A percentile compares a stretch with the other conserved stretches of the same genome.
These are phyloP conservation scores for Candida sp. DNA, from an alignment of 1,139 yeast genomes.

Conservation along the genomic window DNA sequence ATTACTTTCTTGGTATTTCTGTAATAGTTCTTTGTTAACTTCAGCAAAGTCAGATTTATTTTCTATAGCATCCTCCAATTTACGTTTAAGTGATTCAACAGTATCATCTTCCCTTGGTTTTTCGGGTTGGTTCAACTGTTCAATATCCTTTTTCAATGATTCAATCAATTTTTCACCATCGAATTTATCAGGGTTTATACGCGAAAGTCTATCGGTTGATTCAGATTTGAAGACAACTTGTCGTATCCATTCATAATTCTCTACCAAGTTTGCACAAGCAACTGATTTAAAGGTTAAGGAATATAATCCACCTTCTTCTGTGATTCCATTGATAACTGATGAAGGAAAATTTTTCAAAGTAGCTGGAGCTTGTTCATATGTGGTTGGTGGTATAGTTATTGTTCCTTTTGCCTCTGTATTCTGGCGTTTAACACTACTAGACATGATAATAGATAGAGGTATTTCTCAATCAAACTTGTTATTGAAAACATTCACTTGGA, in stretches of 20 bases:
- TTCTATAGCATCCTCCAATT: slow-evolving; percentile 16
- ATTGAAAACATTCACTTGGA: too few relatives aligned
- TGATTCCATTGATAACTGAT: slow-evolving; percentile 41
- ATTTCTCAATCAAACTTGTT: too few relatives aligned
- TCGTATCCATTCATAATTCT: slow-evolving; percentile 32
- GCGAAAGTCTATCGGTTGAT: slow-evolving; percentile 12
- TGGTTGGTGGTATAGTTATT: slow-evolving; percentile 19
- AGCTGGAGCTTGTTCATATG: slow-evolving; percentile 31
- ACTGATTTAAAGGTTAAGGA: slow-evolving; percentile 43
- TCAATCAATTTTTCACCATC: slow-evolving; percentile 14
- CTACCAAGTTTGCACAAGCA: slow-evolving; percentile 35
- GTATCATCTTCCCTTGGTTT: not conserved
- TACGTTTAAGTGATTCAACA: slow-evolving; percentile 6
- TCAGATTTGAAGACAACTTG: slow-evolving; percentile 11
- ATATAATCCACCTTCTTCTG: slow-evolving; percentile 42
- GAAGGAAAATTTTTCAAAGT: slow-evolving; percentile 35
- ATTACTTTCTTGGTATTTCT: slow-evolving; percentile 12
- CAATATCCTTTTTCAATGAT: slow-evolving; percentile 18
- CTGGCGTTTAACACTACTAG: not conserved
- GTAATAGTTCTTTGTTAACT: slow-evolving; percentile 14
- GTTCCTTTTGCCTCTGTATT: not conserved
- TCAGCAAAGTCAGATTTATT: slow-evolving; percentile 10
- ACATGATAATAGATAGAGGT: not conserved
- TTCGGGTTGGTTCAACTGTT: slow-evolving; percentile 2
- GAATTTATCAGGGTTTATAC: slow-evolving; percentile 18